Evolutionary conservation across 2,329 filamentous ascomycete genomes (phyloP), one percentile per base, ranked within the genome.

Genomic region (Alternaria rosae): DNA sequence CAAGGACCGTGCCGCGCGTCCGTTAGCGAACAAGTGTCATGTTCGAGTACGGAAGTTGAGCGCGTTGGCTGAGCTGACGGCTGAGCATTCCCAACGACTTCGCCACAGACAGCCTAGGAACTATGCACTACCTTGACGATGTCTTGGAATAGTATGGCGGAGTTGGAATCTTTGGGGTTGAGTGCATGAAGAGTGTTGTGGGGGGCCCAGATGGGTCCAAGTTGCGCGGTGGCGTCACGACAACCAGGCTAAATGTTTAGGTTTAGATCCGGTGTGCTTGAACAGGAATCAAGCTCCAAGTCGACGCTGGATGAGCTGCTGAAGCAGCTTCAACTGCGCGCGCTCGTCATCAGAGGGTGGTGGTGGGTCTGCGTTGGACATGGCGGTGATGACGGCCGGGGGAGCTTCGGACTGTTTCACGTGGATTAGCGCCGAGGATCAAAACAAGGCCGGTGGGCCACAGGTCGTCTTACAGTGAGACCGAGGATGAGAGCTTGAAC

Each of bases 391-490:
- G 59, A 80, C 78, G 54, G 74, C 74, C 35, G 71, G 65, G 58
- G 78, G 76, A 61, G 78, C 77, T 74, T 80, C 78, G 70, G 77
- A 74, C 78, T 80, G 74, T 75, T 76, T 74, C 73, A 75, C 62
- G 62, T 65, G 63, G 54, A 66, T 80, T 75, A 78, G 74, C 72
- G 74, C 67, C 72, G 71, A 74, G 70, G 67, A 73, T 66, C 61
- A 63, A 70, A 71, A 75, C 69, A 70, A 62, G 59, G 58, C 52
- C 67, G 63, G 69, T 70, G 69, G 70, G 68, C 67, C 63, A 65
- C 52, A 68, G 59, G 59, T 62, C 47, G 61, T 85, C 88, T 83
- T 82, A 91, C 89, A 66, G 91, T 82, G 66, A 92, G 82, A 55
- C 86, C 84, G 62, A 87, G 82, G 54, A 89, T 82, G 60, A 92